phyloP scores from a whole-genome alignment of 2,329 filamentous ascomycete genomes.

The Aspergillus luchuensis region DNA sequence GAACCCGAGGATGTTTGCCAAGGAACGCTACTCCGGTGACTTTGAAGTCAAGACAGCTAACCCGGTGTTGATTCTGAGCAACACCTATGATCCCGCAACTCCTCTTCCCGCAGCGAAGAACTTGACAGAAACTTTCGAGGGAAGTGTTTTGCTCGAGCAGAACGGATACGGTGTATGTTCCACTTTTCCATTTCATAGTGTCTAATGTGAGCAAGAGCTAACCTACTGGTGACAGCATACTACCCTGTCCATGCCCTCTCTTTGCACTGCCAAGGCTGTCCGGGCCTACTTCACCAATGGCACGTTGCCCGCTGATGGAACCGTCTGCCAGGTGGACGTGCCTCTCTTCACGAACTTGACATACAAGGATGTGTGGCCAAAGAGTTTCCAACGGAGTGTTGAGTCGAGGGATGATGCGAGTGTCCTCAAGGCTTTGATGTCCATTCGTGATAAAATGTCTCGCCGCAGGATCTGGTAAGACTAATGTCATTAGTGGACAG shows the following conservation, averaged over 20 bases:
- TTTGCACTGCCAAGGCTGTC: constrained; percentile 3
- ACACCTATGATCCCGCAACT: constrained; percentile 28
- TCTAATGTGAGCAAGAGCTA: neutral
- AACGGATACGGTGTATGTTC: constrained; percentile 21
- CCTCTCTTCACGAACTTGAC: neutral
- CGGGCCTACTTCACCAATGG: constrained; percentile 9
- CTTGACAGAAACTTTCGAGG: constrained; percentile 25
- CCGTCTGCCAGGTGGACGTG: constrained; percentile 1
- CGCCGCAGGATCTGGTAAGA: neutral
- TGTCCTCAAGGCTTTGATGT: neutral
- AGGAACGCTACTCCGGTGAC: constrained; percentile 14
- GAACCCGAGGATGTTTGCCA: constrained; percentile 12
- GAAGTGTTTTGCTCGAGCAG: constrained; percentile 29
- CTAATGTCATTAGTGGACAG: no score
- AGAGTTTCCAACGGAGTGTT: neutral
- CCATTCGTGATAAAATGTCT: neutral
- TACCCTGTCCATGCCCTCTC: constrained; percentile 1
- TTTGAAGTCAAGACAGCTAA: constrained; percentile 26
- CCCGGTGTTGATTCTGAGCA: constrained; percentile 31
- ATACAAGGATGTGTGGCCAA: neutral
- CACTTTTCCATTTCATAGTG: neutral
- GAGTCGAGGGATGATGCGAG: neutral
- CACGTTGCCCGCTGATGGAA: constrained; percentile 1
- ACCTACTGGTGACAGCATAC: neutral
- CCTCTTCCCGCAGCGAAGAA: constrained; percentile 27